Evolutionary conservation across 2,329 filamentous ascomycete genomes (phyloP).

Genomic region (Sclerotinia glacialis): DNA sequence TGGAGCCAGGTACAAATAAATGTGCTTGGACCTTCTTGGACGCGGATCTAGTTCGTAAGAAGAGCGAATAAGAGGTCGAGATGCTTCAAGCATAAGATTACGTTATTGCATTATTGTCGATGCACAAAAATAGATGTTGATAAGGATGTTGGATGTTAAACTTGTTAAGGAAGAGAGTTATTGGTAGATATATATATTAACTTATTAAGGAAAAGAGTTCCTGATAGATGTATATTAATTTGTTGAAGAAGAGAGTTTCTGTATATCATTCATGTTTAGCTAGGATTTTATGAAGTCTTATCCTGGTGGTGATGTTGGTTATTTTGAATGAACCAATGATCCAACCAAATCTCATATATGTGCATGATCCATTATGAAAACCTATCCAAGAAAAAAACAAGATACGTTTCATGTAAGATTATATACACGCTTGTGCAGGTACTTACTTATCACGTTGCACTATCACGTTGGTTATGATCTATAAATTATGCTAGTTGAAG

Average conservation of each 20-base stretch:
- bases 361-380: background rate
- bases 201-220: too few relatives aligned
- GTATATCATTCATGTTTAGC: background rate
- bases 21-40: background rate
- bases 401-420: slow-evolving; percentile 1
- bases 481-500: background rate
- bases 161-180: too few relatives aligned
- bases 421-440: background rate
- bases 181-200: too few relatives aligned
- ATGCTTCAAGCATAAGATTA: background rate
- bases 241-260: too few relatives aligned
- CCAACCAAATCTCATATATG: background rate
- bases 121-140: background rate
- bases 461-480: background rate
- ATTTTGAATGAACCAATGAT: background rate
- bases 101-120: too few relatives aligned
- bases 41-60: background rate
- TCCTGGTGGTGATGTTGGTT: background rate
- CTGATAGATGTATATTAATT: too few relatives aligned
- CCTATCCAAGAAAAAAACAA: background rate
- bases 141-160: too few relatives aligned
- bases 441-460: background rate
- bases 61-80: background rate
- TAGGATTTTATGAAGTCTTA: background rate
- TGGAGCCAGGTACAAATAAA: background rate